phyloP scores from a whole-genome alignment of 345 rosid species.

The Eucalyptus lansdowneana region DNA sequence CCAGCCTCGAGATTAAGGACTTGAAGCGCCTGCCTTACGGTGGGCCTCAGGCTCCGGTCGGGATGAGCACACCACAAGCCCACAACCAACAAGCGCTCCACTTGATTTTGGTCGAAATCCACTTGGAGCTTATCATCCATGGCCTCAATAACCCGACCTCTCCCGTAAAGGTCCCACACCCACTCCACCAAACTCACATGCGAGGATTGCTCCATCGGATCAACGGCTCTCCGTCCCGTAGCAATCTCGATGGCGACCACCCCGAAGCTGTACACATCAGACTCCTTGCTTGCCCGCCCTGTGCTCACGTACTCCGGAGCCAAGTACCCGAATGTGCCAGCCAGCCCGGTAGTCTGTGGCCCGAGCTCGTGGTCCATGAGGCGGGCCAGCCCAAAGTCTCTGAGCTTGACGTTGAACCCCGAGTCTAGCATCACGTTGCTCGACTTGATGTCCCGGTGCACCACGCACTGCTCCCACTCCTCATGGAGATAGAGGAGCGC shows the following conservation, averaged over 20 bases:
- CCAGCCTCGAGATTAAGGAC: conserved; percentile 25
- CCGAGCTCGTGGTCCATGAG: conserved; percentile 40
- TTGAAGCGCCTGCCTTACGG: conserved; percentile 39
- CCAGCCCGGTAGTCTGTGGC: conserved; percentile 34
- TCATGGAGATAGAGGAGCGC: conserved; percentile 50
- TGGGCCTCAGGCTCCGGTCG: conserved; percentile 25
- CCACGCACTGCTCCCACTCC: conserved; percentile 25
- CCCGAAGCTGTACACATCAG: conserved; percentile 33
- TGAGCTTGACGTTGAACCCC: conserved; percentile 35
- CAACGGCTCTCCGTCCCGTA: conserved; percentile 20
- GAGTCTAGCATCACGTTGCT: conserved; percentile 54
- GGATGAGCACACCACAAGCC: conserved; percentile 66
- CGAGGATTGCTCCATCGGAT: not conserved
- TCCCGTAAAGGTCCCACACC: conserved; percentile 37
- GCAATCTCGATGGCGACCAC: conserved; percentile 27
- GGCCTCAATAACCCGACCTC: not conserved
- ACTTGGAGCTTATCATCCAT: conserved; percentile 8
- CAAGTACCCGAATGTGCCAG: conserved; percentile 47
- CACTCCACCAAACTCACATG: conserved; percentile 27
- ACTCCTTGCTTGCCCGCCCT: conserved; percentile 38
- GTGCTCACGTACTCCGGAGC: conserved; percentile 44
- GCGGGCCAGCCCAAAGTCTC: conserved; percentile 56
- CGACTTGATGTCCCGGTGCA: conserved; percentile 26
- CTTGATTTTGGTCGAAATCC: conserved; percentile 21
- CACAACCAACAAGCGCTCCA: conserved; percentile 21